Conservation (phyloP, 2,329 filamentous ascomycete species). For the Lasiodiplodia sp. region DNA sequence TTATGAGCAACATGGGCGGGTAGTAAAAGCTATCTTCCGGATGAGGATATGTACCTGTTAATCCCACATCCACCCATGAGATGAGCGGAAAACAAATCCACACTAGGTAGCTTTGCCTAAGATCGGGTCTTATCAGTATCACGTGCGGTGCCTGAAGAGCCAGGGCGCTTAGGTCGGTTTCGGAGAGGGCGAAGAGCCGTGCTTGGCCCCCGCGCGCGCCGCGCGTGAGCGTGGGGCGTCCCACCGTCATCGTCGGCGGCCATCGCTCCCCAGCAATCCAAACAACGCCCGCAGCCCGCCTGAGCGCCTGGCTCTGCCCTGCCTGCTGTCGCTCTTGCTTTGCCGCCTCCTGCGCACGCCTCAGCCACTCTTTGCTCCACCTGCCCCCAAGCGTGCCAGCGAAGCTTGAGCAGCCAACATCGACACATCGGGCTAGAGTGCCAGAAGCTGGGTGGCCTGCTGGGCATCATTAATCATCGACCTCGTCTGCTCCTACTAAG, state of each 20-base stretch:
- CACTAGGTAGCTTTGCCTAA: not conserved
- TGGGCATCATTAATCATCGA: slow-evolving; percentile 23
- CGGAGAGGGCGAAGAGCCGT: not conserved
- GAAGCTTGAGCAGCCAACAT: slow-evolving; percentile 13
- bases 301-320: slow-evolving; percentile 21
- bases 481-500: not conserved
- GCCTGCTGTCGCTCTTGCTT: slow-evolving; percentile 3
- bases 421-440: slow-evolving; percentile 24
- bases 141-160: slow-evolving; percentile 15
- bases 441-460: slow-evolving; percentile 25
- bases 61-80: too few relatives aligned
- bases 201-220: not conserved
- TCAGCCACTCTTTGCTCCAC: slow-evolving; percentile 1
- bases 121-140: slow-evolving; percentile 1
- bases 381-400: slow-evolving; percentile 22
- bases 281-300: slow-evolving; percentile 14
- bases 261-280: not conserved
- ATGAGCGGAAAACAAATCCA: too few relatives aligned
- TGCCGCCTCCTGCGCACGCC: not conserved
- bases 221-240: slow-evolving; percentile 6
- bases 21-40: too few relatives aligned
- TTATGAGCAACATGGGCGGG: too few relatives aligned
- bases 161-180: too few relatives aligned
- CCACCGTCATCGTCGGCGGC: slow-evolving; percentile 10
- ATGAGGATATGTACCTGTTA: too few relatives aligned